Conservation (phyloP, 2,329 filamentous ascomycete species). For the Dactylellina drechsleri region DNA sequence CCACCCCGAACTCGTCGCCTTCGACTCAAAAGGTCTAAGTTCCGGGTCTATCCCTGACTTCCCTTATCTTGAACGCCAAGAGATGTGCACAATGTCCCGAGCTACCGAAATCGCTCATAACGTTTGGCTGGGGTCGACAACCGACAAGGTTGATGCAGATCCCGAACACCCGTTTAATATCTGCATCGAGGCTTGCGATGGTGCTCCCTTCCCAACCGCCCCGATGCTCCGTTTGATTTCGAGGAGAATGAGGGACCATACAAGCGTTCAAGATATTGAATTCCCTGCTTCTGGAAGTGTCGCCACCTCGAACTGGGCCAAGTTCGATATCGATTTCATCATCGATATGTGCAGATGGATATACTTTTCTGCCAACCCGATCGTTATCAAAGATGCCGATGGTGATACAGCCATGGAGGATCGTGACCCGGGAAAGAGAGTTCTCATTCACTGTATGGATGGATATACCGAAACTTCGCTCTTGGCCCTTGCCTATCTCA, state of each 20-base stretch:
- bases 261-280: slow-evolving; percentile 71
- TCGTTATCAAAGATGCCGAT: slow-evolving; percentile 62
- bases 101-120: slow-evolving; percentile 89
- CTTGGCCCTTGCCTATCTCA: slow-evolving; percentile 88
- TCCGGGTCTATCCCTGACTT: slow-evolving; percentile 88
- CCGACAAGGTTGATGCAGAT: slow-evolving; percentile 61
- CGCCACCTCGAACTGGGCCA: slow-evolving; percentile 82
- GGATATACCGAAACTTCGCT: slow-evolving; percentile 96
- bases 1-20: slow-evolving; percentile 76
- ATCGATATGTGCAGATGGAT: slow-evolving; percentile 91
- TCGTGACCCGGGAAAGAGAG: slow-evolving; percentile 68
- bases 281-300: slow-evolving; percentile 97
- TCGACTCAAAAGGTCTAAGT: slow-evolving; percentile 75
- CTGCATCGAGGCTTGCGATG: slow-evolving; percentile 86
- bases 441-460: slow-evolving; percentile 92
- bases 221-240: slow-evolving; percentile 51
- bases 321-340: slow-evolving; percentile 82
- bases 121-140: slow-evolving; percentile 79
- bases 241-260: slow-evolving; percentile 63
- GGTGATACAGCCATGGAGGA: slow-evolving; percentile 56
- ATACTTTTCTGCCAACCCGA: slow-evolving; percentile 64
- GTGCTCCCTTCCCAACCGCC: slow-evolving; percentile 73
- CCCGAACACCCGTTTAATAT: slow-evolving; percentile 73
- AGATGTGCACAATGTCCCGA: slow-evolving; percentile 94
- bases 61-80: slow-evolving; percentile 77